A percentile compares a stretch with the other conserved stretches of the same genome.
Conservation (phyloP, 345 rosid genomes). For the Eutrema japonicum region DNA sequence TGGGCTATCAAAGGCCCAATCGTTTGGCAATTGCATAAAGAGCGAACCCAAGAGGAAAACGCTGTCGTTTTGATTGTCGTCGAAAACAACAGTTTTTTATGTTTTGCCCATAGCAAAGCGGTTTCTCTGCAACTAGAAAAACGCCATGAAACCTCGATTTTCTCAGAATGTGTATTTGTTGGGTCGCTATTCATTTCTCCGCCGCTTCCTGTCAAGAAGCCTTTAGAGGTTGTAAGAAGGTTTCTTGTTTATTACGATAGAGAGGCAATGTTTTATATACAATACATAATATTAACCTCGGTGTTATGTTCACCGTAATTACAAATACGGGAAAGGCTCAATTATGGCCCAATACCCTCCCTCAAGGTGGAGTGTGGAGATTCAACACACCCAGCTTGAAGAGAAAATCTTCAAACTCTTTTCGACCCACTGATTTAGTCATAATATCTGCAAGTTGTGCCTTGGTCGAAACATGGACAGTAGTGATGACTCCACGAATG, state of each 20-base stretch:
- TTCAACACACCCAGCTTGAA: too few relatives aligned
- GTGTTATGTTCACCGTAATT: too few relatives aligned
- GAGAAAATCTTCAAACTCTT: not conserved
- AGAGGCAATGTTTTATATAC: too few relatives aligned
- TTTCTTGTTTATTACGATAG: too few relatives aligned
- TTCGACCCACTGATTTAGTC: not conserved
- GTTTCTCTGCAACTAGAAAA: constrained; percentile 26
- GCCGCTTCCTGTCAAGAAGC: constrained; percentile 27
- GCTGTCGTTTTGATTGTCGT: constrained; percentile 39
- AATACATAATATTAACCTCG: too few relatives aligned
- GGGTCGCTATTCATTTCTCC: constrained; percentile 37
- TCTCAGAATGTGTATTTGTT: constrained; percentile 44
- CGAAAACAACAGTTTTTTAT: not conserved
- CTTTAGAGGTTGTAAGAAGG: too few relatives aligned
- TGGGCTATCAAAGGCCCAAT: too few relatives aligned
- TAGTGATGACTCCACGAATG: not conserved
- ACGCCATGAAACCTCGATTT: constrained; percentile 54
- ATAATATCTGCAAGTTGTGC: not conserved
- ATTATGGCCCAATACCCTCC: too few relatives aligned
- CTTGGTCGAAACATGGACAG: not conserved
- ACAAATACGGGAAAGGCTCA: too few relatives aligned
- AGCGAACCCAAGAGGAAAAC: not conserved
- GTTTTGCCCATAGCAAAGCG: constrained; percentile 1
- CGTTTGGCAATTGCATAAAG: too few relatives aligned
- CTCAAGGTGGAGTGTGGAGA: too few relatives aligned